These are phyloP conservation scores for Fusarium aywerte DNA, from an alignment of 2,329 filamentous ascomycete species.

Conservation along the genomic window DNA sequence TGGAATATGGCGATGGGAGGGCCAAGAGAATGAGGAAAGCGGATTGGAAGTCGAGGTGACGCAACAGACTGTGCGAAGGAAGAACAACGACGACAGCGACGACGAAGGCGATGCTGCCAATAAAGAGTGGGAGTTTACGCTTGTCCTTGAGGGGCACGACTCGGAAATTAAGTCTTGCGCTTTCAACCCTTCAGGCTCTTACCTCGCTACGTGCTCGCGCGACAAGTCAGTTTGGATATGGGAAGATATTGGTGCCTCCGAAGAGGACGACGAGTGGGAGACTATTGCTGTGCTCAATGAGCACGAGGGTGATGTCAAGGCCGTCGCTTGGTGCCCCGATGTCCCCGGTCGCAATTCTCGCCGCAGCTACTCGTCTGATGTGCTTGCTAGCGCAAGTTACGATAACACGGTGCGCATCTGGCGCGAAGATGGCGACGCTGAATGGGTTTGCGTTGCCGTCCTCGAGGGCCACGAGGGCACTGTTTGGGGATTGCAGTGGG, in stretches of 20 bases:
- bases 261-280: constrained; percentile 94
- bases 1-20: constrained; percentile 80
- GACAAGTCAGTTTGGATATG: constrained; percentile 99
- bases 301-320: constrained; percentile 95
- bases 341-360: constrained; percentile 60
- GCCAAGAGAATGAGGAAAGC: constrained; percentile 52
- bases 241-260: constrained; percentile 82
- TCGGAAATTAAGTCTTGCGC: constrained; percentile 87
- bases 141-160: constrained; percentile 94
- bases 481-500: constrained; percentile 89
- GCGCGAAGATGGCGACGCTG: constrained; percentile 86
- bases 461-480: constrained; percentile 85
- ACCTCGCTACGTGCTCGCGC: constrained; percentile 88
- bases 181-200: constrained; percentile 78
- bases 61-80: constrained; percentile 32
- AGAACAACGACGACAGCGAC: constrained; percentile 42
- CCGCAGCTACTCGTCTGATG: constrained; percentile 68
- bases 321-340: constrained; percentile 88
- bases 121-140: constrained; percentile 91
- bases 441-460: constrained; percentile 90
- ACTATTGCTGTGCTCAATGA: constrained; percentile 94
- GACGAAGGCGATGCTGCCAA: constrained; percentile 65
- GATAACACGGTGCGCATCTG: constrained; percentile 91
- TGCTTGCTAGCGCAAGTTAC: constrained; percentile 91
- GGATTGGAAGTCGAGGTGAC: constrained; percentile 59